Evolutionary conservation across 371 early-diverging fungal genomes (phyloP).

Genomic region (Mucor ambiguus): DNA sequence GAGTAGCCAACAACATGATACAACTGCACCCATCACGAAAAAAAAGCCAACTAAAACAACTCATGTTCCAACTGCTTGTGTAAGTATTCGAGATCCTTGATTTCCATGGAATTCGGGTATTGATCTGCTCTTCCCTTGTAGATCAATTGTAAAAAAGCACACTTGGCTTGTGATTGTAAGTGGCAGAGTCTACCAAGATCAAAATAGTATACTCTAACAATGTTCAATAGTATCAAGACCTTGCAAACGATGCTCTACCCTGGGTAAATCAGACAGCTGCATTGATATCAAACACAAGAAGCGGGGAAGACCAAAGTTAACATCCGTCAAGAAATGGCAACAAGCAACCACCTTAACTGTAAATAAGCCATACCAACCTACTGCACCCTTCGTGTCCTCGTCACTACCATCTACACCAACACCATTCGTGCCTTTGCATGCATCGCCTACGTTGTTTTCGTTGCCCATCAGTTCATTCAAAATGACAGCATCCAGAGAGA

Average conservation of each 20-base stretch:
- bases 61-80: constrained; percentile 37
- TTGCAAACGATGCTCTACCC: constrained; percentile 19
- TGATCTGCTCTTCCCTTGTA: background rate
- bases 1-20: background rate
- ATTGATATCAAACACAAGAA: constrained; percentile 27
- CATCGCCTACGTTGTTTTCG: background rate
- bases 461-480: constrained; percentile 18
- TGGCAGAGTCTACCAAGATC: background rate
- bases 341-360: background rate
- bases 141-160: constrained; percentile 31
- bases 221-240: constrained; percentile 18
- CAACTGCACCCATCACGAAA: background rate
- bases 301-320: constrained; percentile 26
- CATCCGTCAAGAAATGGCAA: background rate
- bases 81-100: constrained; percentile 5
- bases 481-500: constrained; percentile 12
- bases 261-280: constrained; percentile 24
- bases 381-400: background rate
- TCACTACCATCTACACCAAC: background rate
- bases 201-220: background rate
- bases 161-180: constrained; percentile 33
- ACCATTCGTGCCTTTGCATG: constrained; percentile 3
- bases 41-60: constrained; percentile 17
- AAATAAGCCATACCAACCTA: background rate
- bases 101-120: background rate